Conservation (phyloP, 1,284 basidiomycete genomes). For the Stygiomarasmius scandens region DNA sequence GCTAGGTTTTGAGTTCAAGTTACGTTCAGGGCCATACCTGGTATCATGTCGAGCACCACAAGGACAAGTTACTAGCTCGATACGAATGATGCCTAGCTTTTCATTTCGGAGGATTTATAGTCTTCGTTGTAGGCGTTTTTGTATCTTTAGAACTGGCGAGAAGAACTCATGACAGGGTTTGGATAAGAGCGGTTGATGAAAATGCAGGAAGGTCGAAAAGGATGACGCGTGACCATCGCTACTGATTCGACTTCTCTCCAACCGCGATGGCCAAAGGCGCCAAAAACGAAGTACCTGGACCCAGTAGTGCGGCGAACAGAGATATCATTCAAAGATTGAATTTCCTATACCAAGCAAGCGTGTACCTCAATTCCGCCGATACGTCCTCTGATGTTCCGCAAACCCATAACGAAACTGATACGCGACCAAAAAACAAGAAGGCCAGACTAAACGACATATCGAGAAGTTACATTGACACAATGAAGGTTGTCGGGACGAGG, state of each 20-base stretch:
- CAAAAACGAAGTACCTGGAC: slow-evolving; percentile 59
- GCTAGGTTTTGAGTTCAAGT: too few species aligned
- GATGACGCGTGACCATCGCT: too few species aligned
- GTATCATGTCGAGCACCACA: too few species aligned
- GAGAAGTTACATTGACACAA: slow-evolving; percentile 61
- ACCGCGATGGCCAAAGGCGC: slow-evolving; percentile 63
- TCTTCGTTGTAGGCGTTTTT: too few species aligned
- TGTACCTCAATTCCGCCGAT: slow-evolving; percentile 55
- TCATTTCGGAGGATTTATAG: too few species aligned
- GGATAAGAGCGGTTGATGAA: too few species aligned
- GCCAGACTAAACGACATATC: slow-evolving; percentile 49
- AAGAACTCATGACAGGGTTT: too few species aligned
- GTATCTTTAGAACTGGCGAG: too few species aligned
- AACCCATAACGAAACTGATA: slow-evolving; percentile 1
- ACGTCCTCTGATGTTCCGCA: slow-evolving; percentile 20
- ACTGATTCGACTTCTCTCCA: not conserved
- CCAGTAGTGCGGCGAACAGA: slow-evolving; percentile 59
- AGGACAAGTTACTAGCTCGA: too few species aligned
- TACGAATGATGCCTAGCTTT: too few species aligned
- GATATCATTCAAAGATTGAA: slow-evolving; percentile 82
- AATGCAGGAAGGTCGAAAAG: too few species aligned
- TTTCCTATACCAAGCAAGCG: slow-evolving; percentile 82
- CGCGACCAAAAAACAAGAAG: slow-evolving; percentile 20
- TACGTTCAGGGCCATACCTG: too few species aligned
- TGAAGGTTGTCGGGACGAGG: slow-evolving; percentile 73